Evolutionary conservation across 768 basidiomycete genomes (phyloP), one percentile per base, ranked within the genome.

Genomic region (Psilocybe subaeruginosa): DNA sequence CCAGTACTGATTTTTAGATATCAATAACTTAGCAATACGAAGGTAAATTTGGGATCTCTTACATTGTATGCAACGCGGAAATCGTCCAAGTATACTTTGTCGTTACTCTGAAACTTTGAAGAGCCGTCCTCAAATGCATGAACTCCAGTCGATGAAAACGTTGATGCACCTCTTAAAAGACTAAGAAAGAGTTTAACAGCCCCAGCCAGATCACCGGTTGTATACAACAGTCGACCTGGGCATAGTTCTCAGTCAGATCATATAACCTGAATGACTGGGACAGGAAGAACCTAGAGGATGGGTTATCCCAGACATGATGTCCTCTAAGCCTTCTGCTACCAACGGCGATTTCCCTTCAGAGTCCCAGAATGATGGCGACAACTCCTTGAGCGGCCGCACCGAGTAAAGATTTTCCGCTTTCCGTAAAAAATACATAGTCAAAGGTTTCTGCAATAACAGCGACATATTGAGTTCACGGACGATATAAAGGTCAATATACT

Each of bases 61-160:
- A 96, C 95, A 70, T 87, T 83, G 67, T 91, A 91, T 4, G 97
- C 93, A 12, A 95, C 85, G 23, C 85, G 83, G 68, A 99, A 93
- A 75, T 99, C 97, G 60, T 97, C 93, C 37, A 98, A 70, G 60
- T 85, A 90, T 5, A 93, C 78, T 60, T 87, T 89, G 59, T 90
- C 91, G 49, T 84, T 80, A 47, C 74, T 73, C 3, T 68, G 66
- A 37, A 63, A 68, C 52, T 79, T 77, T 49, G 43, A 46, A 2
- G 60, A 37, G 14, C 59, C 66, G 53, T 71, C 70, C 1, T 45
- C 59, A 11, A 62, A 45, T 12, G 60, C 35, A 19, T 50, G 58
- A 17, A 43, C 58, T 30, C 55, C 54, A 31, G 41, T 60, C 23
- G 64, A 51, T 66, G 47, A 58, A 56, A 64, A 63, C 19, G 49